Conservation (phyloP, 176 grass and related monocot genomes). For the Thinopyrum elongatum region DNA sequence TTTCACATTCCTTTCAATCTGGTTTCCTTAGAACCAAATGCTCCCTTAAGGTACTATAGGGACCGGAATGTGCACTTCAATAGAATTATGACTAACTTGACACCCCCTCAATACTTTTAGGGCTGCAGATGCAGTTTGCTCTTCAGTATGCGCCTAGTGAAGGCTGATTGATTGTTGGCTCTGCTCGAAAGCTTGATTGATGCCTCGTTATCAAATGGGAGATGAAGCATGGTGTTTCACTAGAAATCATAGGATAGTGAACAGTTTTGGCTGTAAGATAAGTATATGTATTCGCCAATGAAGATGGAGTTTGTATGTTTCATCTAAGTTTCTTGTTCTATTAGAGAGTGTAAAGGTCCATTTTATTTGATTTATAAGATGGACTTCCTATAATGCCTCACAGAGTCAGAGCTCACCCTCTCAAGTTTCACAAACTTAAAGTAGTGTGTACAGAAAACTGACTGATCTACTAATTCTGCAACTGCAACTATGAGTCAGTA, state of each 20-base stretch:
- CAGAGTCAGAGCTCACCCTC: neutral
- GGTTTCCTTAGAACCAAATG: neutral
- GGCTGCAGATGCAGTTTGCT: neutral
- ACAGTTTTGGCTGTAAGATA: slow-evolving; percentile 4
- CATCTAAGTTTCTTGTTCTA: neutral
- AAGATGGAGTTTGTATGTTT: neutral
- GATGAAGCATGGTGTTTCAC: slow-evolving; percentile 23
- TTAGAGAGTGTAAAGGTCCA: slow-evolving; percentile 3
- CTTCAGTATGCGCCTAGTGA: neutral
- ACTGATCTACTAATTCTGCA: slow-evolving; percentile 2
- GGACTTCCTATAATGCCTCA: neutral
- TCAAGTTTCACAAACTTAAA: slow-evolving; percentile 14
- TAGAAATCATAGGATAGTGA: slow-evolving; percentile 7
- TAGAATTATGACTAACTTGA: slow-evolving; percentile 4
- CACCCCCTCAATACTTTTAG: neutral
- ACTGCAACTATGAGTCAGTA: neutral
- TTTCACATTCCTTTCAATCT: slow-evolving; percentile 4
- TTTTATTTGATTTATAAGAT: slow-evolving; percentile 26
- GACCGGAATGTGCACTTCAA: neutral
- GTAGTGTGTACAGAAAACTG: neutral
- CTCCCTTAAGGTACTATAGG: neutral
- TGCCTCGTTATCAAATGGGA: slow-evolving; percentile 5
- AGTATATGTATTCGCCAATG: neutral
- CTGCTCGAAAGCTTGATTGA: slow-evolving; percentile 18
- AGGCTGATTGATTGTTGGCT: neutral